Conservation (phyloP, 78 protist genomes). For the Cyanophora paradoxa region DNA sequence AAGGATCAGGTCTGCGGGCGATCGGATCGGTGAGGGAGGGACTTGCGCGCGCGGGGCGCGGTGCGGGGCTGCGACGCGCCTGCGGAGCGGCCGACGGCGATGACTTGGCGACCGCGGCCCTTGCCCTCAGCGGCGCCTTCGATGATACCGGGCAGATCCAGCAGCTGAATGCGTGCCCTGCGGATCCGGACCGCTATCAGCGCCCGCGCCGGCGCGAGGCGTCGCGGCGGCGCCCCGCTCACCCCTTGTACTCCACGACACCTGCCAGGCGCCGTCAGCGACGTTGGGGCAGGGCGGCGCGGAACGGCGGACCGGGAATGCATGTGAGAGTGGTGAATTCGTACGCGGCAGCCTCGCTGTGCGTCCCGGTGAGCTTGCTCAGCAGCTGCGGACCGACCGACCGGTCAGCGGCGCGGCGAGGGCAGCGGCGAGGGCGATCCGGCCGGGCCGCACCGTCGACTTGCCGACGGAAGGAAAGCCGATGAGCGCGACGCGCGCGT, state of each 20-base stretch:
- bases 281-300: slow-evolving; percentile 2
- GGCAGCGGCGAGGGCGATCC: neutral
- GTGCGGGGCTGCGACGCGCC: no score
- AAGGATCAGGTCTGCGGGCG: slow-evolving; percentile 55
- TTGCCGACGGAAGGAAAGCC: slow-evolving; percentile 89
- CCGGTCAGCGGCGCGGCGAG: neutral
- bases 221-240: no score
- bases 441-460: slow-evolving; percentile 46
- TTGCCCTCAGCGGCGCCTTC: slow-evolving; percentile 78
- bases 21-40: no score
- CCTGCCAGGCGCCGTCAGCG: no score
- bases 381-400: no score
- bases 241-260: no score
- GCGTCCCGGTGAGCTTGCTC: slow-evolving; percentile 53
- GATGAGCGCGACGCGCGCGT: slow-evolving; percentile 68
- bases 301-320: no score
- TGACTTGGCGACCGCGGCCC: slow-evolving; percentile 64
- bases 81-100: slow-evolving; percentile 57
- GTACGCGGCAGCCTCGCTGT: slow-evolving; percentile 63
- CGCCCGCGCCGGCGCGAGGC: no score
- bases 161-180: slow-evolving; percentile 55
- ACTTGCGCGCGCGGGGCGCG: no score
- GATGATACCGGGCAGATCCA: slow-evolving; percentile 84
- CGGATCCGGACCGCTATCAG: no score
- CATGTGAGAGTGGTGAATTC: slow-evolving; percentile 88